Base-by-base conservation (phyloP, 805 yeast genomes). In the Starmerella bacillaris region DNA sequence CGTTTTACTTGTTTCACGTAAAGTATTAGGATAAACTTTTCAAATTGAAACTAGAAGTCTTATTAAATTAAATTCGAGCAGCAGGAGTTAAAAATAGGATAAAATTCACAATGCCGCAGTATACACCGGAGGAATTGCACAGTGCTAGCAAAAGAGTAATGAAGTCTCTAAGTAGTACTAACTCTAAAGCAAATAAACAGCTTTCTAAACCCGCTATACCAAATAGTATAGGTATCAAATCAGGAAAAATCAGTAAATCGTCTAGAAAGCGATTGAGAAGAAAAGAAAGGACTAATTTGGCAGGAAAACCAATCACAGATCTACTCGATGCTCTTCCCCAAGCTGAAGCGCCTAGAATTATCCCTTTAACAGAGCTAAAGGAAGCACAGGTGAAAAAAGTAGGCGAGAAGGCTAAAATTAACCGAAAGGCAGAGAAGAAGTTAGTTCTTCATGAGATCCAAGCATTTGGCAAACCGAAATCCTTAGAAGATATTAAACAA, bases 61-160 rank as follows among this genome's bases (percentile, higher is more conserved):
- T n/a, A n/a, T n/a, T n/a, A n/a, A n/a, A n/a, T n/a, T n/a, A n/a
- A n/a, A n/a, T n/a, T n/a, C n/a, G n/a, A n/a, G n/a, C n/a, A n/a
- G n/a, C n/a, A n/a, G n/a, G n/a, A n/a, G n/a, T n/a, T n/a, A n/a
- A n/a, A n/a, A n/a, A n/a, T n/a, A n/a, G n/a, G n/a, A n/a, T n/a
- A n/a, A n/a, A n/a, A n/a, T n/a, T n/a, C n/a, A 18, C n/a, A 24
- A 42, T 37, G 40, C 33, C 36, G 14, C 36, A 40, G 22, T 48
- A 48, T 39, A 38, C 46, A 20, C 33, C 33, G n/a, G 48, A 44
- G 30, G 52, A 47, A 37, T 35, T 48, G 35, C 37, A 36, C 5
- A 35, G 37, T 3, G 52, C 52, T 17, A 46, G 51, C 38, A 33
- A 41, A 14, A 34, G 34, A 22, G 48, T 47, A n/a, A 45, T 48